phyloP scores from a whole-genome alignment of 2,329 filamentous ascomycete species.

The Aspergillus phoenicis region DNA sequence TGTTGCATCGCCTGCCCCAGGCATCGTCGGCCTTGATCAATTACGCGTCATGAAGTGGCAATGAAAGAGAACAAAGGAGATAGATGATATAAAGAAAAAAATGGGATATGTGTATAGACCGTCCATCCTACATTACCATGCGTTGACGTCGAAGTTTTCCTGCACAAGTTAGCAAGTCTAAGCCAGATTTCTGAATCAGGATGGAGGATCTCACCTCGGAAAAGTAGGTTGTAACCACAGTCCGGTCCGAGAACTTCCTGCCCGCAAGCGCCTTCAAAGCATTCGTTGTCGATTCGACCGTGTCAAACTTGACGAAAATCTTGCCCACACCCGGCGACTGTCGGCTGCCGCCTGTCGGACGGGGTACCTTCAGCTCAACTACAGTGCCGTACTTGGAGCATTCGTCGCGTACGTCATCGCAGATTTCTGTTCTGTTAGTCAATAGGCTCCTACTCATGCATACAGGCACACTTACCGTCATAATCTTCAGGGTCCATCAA shows the following conservation, averaged over 20 bases:
- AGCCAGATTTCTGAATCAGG: too few relatives aligned
- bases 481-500: slow-evolving; percentile 93
- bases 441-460: neutral
- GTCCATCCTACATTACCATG: slow-evolving; percentile 65
- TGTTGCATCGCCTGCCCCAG: slow-evolving; percentile 10
- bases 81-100: neutral
- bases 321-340: slow-evolving; percentile 91
- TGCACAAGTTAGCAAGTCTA: slow-evolving; percentile 43
- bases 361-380: slow-evolving; percentile 86
- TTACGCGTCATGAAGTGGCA: slow-evolving; percentile 11
- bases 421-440: slow-evolving; percentile 70
- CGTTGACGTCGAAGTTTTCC: slow-evolving; percentile 92
- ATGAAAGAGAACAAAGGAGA: neutral
- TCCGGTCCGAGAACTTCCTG: slow-evolving; percentile 93
- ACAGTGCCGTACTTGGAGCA: slow-evolving; percentile 88
- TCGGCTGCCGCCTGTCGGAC: slow-evolving; percentile 78
- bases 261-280: slow-evolving; percentile 89
- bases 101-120: neutral
- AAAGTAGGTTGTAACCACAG: slow-evolving; percentile 95
- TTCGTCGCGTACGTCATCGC: slow-evolving; percentile 90
- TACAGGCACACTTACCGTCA: slow-evolving; percentile 66
- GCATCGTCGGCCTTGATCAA: neutral
- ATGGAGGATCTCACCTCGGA: slow-evolving; percentile 67
- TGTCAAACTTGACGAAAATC: slow-evolving; percentile 94
- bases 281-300: slow-evolving; percentile 73